These are phyloP conservation scores for Nymphaea colorata DNA, from an alignment of 164 flowering plant species.

Conservation along the genomic window DNA sequence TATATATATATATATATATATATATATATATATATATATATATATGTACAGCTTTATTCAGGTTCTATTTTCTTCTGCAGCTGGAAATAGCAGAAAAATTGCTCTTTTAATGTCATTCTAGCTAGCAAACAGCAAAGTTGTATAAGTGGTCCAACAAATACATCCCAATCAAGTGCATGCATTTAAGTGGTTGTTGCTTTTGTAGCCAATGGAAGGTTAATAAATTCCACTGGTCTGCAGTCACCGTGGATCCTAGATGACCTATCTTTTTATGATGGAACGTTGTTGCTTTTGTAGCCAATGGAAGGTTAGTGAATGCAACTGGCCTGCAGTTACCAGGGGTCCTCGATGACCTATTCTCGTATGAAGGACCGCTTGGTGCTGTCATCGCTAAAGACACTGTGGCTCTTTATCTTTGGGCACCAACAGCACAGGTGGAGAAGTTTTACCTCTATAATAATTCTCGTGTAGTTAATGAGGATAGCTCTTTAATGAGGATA, in stretches of 20 bases:
- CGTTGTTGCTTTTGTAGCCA: slow-evolving; percentile 58
- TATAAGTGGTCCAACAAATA: no score
- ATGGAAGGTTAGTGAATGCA: background rate
- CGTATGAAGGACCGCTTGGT: slow-evolving; percentile 84
- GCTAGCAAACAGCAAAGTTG: no score
- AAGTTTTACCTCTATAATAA: background rate
- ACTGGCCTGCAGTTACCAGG: slow-evolving; percentile 91
- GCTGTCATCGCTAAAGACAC: slow-evolving; percentile 41
- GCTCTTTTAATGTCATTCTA: no score
- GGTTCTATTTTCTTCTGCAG: no score
- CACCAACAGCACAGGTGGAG: slow-evolving; percentile 90
- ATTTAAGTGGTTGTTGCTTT: no score
- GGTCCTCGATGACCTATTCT: slow-evolving; percentile 68
- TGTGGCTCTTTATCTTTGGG: slow-evolving; percentile 77
- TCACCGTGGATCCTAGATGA: slow-evolving; percentile 84
- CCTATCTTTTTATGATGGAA: slow-evolving; percentile 67
- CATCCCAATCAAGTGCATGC: no score
- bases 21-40: no score
- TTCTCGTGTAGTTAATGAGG: background rate
- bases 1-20: no score
- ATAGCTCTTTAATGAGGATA: no score
- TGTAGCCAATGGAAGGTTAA: no score
- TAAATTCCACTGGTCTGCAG: slow-evolving; percentile 52
- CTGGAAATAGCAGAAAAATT: no score
- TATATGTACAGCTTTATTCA: no score